These are phyloP conservation scores for Verticillium nubilum DNA, from an alignment of 2,329 filamentous ascomycete species.

Conservation along the genomic window DNA sequence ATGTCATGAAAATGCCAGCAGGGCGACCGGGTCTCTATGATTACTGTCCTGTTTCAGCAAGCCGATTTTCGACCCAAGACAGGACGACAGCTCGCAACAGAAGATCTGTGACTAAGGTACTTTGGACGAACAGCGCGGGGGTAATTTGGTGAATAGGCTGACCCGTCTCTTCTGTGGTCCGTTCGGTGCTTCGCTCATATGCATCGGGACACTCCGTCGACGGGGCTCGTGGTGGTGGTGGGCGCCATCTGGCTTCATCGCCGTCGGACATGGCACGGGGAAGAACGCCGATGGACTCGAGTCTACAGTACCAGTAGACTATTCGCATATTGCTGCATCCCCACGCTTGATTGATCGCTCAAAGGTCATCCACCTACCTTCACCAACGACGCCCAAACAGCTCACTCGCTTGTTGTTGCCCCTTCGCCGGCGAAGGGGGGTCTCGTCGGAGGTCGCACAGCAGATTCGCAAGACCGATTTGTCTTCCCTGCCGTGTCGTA, in stretches of 20 bases:
- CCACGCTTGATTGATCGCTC: background rate
- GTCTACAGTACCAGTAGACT: too few species aligned
- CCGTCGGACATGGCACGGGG: background rate
- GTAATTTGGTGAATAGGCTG: background rate
- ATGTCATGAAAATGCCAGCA: background rate
- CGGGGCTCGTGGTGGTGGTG: too few species aligned
- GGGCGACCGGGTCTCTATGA: background rate
- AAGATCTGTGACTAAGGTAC: background rate
- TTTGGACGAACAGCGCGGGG: background rate
- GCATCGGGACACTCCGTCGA: too few species aligned
- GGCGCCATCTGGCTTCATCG: background rate
- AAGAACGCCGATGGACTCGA: background rate
- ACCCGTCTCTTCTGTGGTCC: too few species aligned
- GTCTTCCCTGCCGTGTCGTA: background rate
- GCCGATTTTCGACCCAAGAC: background rate
- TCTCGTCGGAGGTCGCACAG: background rate
- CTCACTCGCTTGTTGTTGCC: background rate
- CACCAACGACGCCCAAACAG: background rate
- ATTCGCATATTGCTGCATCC: background rate
- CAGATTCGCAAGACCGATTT: background rate
- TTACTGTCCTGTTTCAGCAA: background rate
- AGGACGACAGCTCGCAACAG: background rate
- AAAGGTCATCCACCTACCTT: background rate
- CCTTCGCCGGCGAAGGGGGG: background rate
- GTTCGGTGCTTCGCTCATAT: too few species aligned